Evolutionary conservation across 768 basidiomycete species (phyloP).

Genomic region (Mycena haematopus): DNA sequence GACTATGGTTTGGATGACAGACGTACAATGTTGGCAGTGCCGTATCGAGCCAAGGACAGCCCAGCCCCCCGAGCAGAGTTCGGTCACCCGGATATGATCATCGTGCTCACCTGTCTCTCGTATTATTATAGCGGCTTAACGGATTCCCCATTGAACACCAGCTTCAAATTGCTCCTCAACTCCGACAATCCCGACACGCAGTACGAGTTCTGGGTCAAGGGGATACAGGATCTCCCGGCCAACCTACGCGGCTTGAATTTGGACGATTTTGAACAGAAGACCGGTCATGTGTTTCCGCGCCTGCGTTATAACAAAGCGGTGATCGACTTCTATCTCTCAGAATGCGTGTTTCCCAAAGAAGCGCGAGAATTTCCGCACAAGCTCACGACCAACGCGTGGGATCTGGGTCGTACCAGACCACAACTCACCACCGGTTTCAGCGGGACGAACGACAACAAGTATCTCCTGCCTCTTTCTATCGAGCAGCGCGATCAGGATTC

Average conservation of each 20-base stretch:
- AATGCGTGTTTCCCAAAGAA: conserved; percentile 56
- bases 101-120: conserved; percentile 52
- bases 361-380: conserved; percentile 55
- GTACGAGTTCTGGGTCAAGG: conserved; percentile 48
- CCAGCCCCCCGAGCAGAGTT: conserved; percentile 56
- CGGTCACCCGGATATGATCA: conserved; percentile 57
- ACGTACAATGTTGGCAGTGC: conserved; percentile 56
- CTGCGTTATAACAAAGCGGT: conserved; percentile 41
- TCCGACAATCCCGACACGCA: conserved; percentile 48
- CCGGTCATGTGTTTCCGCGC: conserved; percentile 37
- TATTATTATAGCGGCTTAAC: conserved; percentile 58
- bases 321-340: conserved; percentile 54
- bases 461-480: conserved; percentile 45
- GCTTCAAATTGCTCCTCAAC: conserved; percentile 47
- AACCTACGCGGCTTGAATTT: conserved; percentile 50
- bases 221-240: conserved; percentile 35
- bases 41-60: conserved; percentile 59
- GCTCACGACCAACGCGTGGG: conserved; percentile 59
- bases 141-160: conserved; percentile 41
- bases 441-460: conserved; percentile 59
- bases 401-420: conserved; percentile 49
- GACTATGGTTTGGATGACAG: conserved; percentile 54
- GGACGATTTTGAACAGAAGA: conserved; percentile 44
- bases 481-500: conserved; percentile 43
- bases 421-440: conserved; percentile 57